Conservation (phyloP, 2,329 filamentous ascomycete genomes). For the Nemania abortiva region DNA sequence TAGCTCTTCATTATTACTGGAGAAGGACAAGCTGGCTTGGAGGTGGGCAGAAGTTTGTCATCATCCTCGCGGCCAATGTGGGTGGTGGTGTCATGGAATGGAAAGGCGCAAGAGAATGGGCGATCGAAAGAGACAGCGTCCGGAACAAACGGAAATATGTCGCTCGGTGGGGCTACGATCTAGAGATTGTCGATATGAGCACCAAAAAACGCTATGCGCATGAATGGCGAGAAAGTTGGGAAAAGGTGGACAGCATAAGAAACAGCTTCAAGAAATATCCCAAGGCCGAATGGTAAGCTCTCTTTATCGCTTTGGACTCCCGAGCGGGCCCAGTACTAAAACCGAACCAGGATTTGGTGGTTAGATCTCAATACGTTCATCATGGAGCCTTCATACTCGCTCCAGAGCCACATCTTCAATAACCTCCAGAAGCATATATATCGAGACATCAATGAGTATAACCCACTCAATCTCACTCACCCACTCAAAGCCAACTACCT, state of each 20-base stretch:
- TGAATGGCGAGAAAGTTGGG: conserved; percentile 99
- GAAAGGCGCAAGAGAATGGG: conserved; percentile 98
- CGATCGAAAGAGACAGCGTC: conserved; percentile 95
- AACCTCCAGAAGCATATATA: conserved; percentile 80
- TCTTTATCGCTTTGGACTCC: not conserved
- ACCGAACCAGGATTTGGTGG: conserved; percentile 92
- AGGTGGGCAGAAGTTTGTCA: conserved; percentile 90
- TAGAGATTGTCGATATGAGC: conserved; percentile 98
- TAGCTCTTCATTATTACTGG: conserved; percentile 71
- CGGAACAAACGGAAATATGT: conserved; percentile 94
- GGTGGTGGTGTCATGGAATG: conserved; percentile 99
- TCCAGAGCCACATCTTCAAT: conserved; percentile 92
- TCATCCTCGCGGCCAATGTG: conserved; percentile 92
- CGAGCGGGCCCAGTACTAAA: conserved; percentile 22
- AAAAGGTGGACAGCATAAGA: conserved; percentile 95
- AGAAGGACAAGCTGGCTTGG: conserved; percentile 79
- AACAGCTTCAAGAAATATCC: conserved; percentile 93
- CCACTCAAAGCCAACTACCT: conserved; percentile 81
- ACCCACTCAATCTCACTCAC: conserved; percentile 93
- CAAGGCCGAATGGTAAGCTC: conserved; percentile 88
- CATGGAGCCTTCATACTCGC: conserved; percentile 93
- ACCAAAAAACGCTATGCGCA: conserved; percentile 98
- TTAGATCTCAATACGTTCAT: conserved; percentile 96
- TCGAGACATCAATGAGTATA: conserved; percentile 96
- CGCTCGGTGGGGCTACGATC: conserved; percentile 88